Base-by-base conservation (phyloP, 768 basidiomycete species). In the Lentinula aciculospora region DNA sequence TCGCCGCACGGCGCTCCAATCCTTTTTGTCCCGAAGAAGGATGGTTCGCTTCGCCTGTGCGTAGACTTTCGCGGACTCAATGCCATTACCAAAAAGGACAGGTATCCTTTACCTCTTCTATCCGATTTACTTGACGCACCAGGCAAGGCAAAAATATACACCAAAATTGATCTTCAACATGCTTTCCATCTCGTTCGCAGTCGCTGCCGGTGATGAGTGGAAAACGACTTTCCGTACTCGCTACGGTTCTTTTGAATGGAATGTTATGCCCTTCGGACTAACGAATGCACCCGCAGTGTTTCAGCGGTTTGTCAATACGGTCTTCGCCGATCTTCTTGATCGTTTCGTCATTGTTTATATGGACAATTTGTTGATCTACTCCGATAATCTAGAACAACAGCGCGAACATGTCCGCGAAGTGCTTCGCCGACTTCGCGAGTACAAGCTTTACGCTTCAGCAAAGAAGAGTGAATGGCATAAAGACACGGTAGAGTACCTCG, bases 71-170 rank as follows among this genome's bases (percentile, higher is more conserved):
- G 58, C 19, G 59, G 58, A 46, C 54, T 62, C 29, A 25, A 60
- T 50, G 10, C 37, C 13, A 54, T 61, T 9, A 74, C 69, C 0
- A 68, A 65, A 47, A 74, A 73, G 56, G 65, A 74, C 34, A 49
- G 59, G 0, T 74, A 72, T 34, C 70, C 70, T 0, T 62, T 75
- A 15, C 72, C 71, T 0, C 65, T 72, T 4, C 60, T 75, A 39
- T 19, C 54, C 19, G 68, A 74, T 31, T 62, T 73, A 0, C 62
- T 73, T 13, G 64, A 73, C 46, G 37, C 39, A 0, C 58, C 45
- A 25, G 63, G 3, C 28, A 53, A 36, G 60, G 59, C 31, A 23
- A 50, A n/a, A 42, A 58, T 62, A 4, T 66, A 65, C 17, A 58
- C 62, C 17, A 36, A 59, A 8, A 57, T 72, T 17, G 71, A 65